phyloP scores from a whole-genome alignment of 148 eudicot genomes.

The Tetragonia tetragonoides region DNA sequence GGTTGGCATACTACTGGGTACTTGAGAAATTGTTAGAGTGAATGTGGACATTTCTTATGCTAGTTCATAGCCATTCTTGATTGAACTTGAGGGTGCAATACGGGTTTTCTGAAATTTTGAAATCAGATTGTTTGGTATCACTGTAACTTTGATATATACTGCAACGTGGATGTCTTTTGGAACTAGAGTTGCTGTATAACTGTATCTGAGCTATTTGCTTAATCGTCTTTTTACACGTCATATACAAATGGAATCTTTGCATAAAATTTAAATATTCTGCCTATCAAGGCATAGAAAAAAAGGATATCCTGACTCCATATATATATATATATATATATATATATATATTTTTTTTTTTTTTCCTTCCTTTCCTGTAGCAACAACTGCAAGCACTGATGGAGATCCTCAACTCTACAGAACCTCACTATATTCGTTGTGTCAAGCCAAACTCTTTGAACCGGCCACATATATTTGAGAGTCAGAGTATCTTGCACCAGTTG shows the following conservation, averaged over 20 bases:
- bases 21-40: not conserved
- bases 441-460: conserved; percentile 89
- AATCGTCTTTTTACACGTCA: too few relatives aligned
- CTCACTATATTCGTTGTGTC: conserved; percentile 94
- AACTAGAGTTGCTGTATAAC: not conserved
- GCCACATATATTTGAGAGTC: conserved; percentile 81
- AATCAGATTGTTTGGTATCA: not conserved
- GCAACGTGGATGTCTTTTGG: not conserved
- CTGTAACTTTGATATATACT: conserved; percentile 4
- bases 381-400: conserved; percentile 99
- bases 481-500: conserved; percentile 84
- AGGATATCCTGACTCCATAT: not conserved
- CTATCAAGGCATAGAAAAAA: not conserved
- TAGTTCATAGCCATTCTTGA: not conserved
- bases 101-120: not conserved
- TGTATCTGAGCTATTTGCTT: not conserved
- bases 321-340: too few relatives aligned
- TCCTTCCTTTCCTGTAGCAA: conserved; percentile 51
- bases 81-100: not conserved
- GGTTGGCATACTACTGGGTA: not conserved
- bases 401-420: conserved; percentile 87
- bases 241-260: not conserved
- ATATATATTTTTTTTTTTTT: too few relatives aligned
- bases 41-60: not conserved
- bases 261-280: not conserved